These are phyloP conservation scores for Lasiodiplodia theobromae DNA, from an alignment of 2,329 filamentous ascomycete species.

Conservation along the genomic window DNA sequence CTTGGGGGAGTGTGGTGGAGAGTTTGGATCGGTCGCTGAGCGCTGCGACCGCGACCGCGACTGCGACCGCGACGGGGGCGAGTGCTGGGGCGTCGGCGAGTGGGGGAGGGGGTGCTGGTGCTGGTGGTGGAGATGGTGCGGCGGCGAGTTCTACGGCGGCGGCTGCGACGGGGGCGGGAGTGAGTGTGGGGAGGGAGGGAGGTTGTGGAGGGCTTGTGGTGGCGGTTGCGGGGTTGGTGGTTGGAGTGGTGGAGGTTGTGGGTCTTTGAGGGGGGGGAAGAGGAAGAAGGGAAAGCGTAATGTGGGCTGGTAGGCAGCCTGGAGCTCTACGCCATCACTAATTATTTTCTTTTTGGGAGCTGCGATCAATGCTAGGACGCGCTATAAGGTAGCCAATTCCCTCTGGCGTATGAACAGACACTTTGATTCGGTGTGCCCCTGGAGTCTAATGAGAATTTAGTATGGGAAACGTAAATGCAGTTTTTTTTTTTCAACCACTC, in stretches of 20 bases:
- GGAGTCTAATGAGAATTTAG: neutral
- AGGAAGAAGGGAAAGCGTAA: neutral
- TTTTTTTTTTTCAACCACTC: too few relatives aligned
- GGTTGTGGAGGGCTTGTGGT: neutral
- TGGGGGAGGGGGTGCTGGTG: neutral
- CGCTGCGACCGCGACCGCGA: neutral
- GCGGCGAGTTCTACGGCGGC: conserved; percentile 6
- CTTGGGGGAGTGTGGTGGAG: too few relatives aligned
- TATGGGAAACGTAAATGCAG: too few relatives aligned
- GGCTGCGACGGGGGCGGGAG: neutral
- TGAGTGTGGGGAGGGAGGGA: neutral
- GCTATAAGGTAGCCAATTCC: neutral
- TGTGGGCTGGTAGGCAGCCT: neutral
- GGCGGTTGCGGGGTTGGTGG: neutral
- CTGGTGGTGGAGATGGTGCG: neutral
- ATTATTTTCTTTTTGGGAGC: neutral
- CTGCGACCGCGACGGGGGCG: too few relatives aligned
- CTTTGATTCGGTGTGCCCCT: conserved; percentile 8
- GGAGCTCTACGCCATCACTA: neutral
- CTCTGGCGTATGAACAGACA: neutral
- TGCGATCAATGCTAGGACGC: neutral
- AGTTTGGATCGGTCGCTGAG: neutral
- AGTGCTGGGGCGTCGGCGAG: neutral
- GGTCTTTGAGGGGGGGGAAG: neutral
- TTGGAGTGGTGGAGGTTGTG: neutral